A percentile compares a stretch with the other conserved stretches of the same genome.
Evolutionary conservation across 176 grass and related monocot species (phyloP).

Genomic region (Calamus simplicifolius): DNA sequence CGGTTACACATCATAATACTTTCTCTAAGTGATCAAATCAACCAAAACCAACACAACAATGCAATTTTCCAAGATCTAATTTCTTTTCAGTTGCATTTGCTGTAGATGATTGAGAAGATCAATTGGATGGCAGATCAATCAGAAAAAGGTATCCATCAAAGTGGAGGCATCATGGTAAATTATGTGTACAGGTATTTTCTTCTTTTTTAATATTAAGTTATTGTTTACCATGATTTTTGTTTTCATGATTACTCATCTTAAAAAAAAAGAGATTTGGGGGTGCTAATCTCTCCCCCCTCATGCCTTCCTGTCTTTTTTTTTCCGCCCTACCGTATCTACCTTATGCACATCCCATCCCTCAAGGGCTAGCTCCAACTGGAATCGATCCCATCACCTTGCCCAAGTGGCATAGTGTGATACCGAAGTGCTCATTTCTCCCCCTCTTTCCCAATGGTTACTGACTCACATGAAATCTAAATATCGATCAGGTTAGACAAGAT

Average conservation of each 20-base stretch:
- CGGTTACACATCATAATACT: no score
- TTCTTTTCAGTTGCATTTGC: not conserved
- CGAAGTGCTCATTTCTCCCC: no score
- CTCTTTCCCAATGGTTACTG: no score
- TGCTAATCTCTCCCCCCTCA: no score
- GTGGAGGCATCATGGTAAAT: conserved; percentile 97
- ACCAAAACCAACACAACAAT: not conserved
- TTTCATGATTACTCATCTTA: not conserved
- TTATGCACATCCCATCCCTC: no score
- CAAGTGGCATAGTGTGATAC: no score
- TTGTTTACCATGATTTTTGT: not conserved
- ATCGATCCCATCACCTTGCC: no score
- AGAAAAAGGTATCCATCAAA: conserved; percentile 93
- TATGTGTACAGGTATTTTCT: conserved; percentile 70
- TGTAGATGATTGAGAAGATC: conserved; percentile 79
- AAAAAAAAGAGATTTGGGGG: no score
- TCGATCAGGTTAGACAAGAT: conserved; percentile 59
- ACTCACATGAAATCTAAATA: conserved; percentile 7
- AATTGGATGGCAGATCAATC: conserved; percentile 96
- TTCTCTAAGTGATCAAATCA: no score
- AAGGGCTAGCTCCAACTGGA: no score
- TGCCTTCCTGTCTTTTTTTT: no score
- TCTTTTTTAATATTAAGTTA: not conserved
- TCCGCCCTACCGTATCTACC: no score
- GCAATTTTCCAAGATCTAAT: not conserved